Base-by-base conservation (phyloP, 2,329 filamentous ascomycete genomes). In the Paradendryphiella salina region DNA sequence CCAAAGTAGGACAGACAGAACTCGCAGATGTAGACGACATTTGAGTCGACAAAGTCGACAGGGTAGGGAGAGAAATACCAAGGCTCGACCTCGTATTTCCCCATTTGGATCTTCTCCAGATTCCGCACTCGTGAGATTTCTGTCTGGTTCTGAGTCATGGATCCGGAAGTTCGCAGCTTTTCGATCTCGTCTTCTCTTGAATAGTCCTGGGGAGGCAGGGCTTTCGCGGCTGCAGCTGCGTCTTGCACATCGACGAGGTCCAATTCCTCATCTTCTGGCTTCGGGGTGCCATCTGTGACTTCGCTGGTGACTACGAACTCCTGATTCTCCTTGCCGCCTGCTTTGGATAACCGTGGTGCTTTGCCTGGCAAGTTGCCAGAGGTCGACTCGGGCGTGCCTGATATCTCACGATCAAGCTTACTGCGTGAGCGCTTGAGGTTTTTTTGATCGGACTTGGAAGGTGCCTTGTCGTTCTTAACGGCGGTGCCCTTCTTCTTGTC, bases 21-120 rank as follows among this genome's bases (percentile, higher is more conserved):
- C 73, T 99, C 95, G 81, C 95, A 96, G 64, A 99, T 93, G 76
- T 89, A 96, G 60, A 97, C 89, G 58, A 94, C 82, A 61, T 99
- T 94, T 61, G 88, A 88, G 62, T 94, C 88, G 17, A 87, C 87
- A 71, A 96, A 97, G 2, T 86, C 80, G 67, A 95, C 88, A 0
- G 94, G 94, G 66, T 99, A 99, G 0, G 94, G 94, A 4, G 91
- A 96, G 77, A 99, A 99, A 74, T 99, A 99, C 94, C 94, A 99
- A 0, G 94, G 94, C 71, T 96, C 95, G 35, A 99, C 84, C 65
- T 96, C 90, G 70, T 86, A 88, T 63, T 87, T 85, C 36, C 94
- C 95, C 80, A 99, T 97, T 71, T 97, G 93, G 3, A 99, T 87
- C 61, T 88, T 92, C 46, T 89, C 90, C 60, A 99, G 85, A 70